Percentiles rank a stretch among this genome's conserved stretches.
Conservation (phyloP, 2,329 filamentous ascomycete species). For the Remersonia thermophila region DNA sequence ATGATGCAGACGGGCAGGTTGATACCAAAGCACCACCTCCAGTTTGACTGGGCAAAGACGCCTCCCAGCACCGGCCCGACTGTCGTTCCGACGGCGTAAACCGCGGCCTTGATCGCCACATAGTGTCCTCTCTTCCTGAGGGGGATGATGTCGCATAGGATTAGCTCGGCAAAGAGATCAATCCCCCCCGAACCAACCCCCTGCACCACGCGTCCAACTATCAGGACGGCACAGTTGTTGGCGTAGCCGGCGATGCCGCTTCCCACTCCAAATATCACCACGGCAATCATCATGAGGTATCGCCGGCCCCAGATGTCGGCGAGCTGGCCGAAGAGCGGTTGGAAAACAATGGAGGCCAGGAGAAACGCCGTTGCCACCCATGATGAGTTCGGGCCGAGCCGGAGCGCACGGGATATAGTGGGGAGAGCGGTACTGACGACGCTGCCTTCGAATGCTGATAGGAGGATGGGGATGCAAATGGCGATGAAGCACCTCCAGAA, state of each 20-base stretch:
- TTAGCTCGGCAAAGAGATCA: conserved; percentile 25
- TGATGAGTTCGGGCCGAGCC: conserved; percentile 16
- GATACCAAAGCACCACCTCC: conserved; percentile 30
- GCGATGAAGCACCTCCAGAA: conserved; percentile 17
- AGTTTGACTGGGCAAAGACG: conserved; percentile 20
- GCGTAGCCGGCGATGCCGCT: conserved; percentile 33
- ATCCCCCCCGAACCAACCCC: conserved; percentile 32
- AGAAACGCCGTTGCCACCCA: conserved; percentile 19
- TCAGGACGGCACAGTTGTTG: conserved; percentile 26
- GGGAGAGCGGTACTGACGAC: conserved; percentile 18
- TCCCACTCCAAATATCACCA: conserved; percentile 33
- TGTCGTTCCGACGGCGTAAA: conserved; percentile 24
- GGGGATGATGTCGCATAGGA: conserved; percentile 38
- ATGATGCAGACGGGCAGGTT: conserved; percentile 17
- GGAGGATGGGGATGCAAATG: conserved; percentile 16
- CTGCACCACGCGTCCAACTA: conserved; percentile 30
- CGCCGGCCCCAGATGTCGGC: conserved; percentile 36
- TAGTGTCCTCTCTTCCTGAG: conserved; percentile 33
- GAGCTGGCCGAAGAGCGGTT: conserved; percentile 34
- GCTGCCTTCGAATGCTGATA: conserved; percentile 18
- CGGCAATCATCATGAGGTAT: conserved; percentile 24
- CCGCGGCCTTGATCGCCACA: conserved; percentile 23
- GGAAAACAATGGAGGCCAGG: conserved; percentile 26
- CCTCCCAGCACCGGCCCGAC: conserved; percentile 23
- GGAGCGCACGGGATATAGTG: conserved; percentile 13